Percentiles rank a stretch among this genome's conserved stretches.
Conservation (phyloP, 768 basidiomycete species). For the Tulasnella sp. region DNA sequence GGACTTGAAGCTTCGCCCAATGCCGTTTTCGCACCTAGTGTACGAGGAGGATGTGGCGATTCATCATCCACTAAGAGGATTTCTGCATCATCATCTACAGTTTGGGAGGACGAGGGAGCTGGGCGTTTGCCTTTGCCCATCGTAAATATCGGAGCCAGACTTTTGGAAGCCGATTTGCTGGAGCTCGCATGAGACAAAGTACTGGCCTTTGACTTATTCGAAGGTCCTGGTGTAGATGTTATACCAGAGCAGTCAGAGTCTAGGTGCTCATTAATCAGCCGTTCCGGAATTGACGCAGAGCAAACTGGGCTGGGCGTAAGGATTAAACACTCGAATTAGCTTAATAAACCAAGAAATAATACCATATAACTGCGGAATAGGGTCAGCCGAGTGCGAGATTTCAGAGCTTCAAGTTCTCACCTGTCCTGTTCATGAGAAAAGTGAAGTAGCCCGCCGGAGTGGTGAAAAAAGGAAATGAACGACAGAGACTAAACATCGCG, state of each 20-base stretch:
- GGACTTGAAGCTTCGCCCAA: constrained; percentile 10
- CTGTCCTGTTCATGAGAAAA: no score
- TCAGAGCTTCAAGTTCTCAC: no score
- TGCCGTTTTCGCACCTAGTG: background rate
- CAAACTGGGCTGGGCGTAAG: constrained; percentile 37
- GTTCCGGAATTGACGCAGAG: constrained; percentile 30
- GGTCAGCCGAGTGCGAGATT: constrained; percentile 2
- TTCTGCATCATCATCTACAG: constrained; percentile 9
- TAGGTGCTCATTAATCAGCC: constrained; percentile 39
- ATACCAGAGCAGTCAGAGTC: constrained; percentile 33
- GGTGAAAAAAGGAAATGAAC: no score
- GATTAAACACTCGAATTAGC: background rate
- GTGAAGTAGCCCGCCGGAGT: no score
- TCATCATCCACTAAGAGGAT: constrained; percentile 4
- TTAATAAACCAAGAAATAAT: no score
- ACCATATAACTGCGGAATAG: constrained; percentile 7
- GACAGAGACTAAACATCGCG: no score
- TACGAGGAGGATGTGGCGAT: background rate
- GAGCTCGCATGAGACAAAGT: constrained; percentile 9
- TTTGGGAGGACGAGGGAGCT: constrained; percentile 21
- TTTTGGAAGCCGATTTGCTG: constrained; percentile 10
- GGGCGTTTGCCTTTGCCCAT: constrained; percentile 16
- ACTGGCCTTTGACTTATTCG: constrained; percentile 13
- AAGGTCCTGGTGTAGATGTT: constrained; percentile 16
- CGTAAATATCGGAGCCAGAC: constrained; percentile 33